Base-by-base conservation (phyloP, 2,329 filamentous ascomycete species). In the Ophiostoma pallidulum region DNA sequence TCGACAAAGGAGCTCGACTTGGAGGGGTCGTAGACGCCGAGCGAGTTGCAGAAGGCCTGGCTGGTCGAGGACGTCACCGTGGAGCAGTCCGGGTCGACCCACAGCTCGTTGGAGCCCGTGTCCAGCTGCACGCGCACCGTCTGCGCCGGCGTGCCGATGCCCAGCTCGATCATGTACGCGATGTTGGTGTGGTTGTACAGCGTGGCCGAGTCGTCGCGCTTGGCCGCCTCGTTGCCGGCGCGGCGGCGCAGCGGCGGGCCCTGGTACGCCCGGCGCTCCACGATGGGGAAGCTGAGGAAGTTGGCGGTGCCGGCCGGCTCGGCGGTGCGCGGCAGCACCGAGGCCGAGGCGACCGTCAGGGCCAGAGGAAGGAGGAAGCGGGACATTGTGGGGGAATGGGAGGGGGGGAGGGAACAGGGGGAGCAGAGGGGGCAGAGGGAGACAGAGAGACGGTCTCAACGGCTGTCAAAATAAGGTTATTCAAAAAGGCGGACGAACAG, bases 11-110 rank as follows among this genome's bases (percentile, higher is more conserved):
- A 65, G 2, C 60, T 60, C 0, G 71, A 73, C 3, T 53, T 51
- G 4, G 51, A 42, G 3, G 64, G 56, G 37, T 64, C 56, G 55
- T 73, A 74, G 39, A 56, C 55, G 35, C 70, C 70, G 13, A 67
- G 58, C 13, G 60, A 61, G 14, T 59, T 51, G 56, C 71, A 73
- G 52, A 70, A 69, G 18, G 51, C 35, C 19, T 37, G 35, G 14
- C 53, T 58, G 26, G 56, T 52, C 43, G 68, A 59, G 4, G 60
- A 54, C 12, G 55, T 41, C 10, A 80, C 63, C 3, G 58, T 58
- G 10, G 71, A 75, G 57, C 71, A 75, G 50, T 73, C 68, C 0
- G 77, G 71, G 56, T 86, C 84, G 7, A 76, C 71, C 69, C 73
- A 77, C 24, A 77, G 65, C 61, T 77, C 73, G 50, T 72, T 72